phyloP scores from a whole-genome alignment of 768 basidiomycete species.

The Podaxis sp. region DNA sequence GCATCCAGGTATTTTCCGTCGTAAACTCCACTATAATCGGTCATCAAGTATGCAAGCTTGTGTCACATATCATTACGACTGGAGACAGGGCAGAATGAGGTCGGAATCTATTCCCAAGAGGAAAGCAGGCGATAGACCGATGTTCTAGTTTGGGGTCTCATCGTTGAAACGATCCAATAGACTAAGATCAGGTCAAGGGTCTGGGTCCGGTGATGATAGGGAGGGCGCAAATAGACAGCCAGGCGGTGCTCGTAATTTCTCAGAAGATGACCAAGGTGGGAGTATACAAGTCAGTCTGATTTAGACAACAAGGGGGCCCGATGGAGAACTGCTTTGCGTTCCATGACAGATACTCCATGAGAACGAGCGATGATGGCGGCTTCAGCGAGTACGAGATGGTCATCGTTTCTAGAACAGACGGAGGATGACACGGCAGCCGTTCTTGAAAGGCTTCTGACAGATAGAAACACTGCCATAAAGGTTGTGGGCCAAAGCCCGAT shows the following conservation, averaged over 20 bases:
- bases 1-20: no score
- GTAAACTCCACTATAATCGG: not conserved
- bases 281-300: not conserved
- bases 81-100: not conserved
- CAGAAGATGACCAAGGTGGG: not conserved
- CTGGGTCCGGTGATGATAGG: not conserved
- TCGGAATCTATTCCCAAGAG: not conserved
- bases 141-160: not conserved
- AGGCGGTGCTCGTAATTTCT: not conserved
- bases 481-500: not conserved
- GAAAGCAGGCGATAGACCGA: conserved; percentile 2
- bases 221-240: not conserved
- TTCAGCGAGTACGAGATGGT: not conserved
- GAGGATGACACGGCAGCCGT: not conserved
- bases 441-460: not conserved
- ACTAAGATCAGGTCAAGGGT: not conserved
- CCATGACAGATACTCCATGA: conserved; percentile 6
- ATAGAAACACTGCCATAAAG: not conserved
- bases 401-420: not conserved
- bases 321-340: conserved; percentile 4
- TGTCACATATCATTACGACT: not conserved
- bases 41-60: not conserved
- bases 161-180: not conserved
- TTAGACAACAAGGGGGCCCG: not conserved
- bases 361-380: conserved; percentile 7